These are phyloP conservation scores for Gaeumannomyces sp. DNA, from an alignment of 2,329 filamentous ascomycete species.

Conservation along the genomic window DNA sequence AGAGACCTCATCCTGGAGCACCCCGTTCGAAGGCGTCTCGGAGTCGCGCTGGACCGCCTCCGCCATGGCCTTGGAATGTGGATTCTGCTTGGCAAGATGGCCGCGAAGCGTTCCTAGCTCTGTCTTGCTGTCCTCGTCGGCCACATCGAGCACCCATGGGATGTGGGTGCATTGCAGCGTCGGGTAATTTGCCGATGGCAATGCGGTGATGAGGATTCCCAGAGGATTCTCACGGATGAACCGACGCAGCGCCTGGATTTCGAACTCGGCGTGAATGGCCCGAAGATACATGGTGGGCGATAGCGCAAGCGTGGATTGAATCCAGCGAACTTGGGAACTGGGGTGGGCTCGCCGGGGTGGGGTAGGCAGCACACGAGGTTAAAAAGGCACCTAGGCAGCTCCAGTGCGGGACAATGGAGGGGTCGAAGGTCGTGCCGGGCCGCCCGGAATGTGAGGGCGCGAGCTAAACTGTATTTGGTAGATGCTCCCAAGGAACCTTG, in stretches of 20 bases:
- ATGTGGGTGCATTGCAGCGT: constrained; percentile 53
- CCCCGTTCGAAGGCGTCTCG: constrained; percentile 8
- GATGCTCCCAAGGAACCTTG: no score
- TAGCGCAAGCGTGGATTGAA: no score
- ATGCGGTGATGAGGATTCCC: constrained; percentile 57
- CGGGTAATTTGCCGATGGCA: constrained; percentile 33
- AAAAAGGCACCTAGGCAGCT: no score
- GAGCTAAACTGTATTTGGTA: no score
- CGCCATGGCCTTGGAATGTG: constrained; percentile 56
- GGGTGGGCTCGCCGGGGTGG: no score
- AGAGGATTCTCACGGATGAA: constrained; percentile 56
- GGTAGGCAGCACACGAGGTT: no score
- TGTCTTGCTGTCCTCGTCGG: constrained; percentile 25
- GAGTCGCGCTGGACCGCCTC: constrained; percentile 27
- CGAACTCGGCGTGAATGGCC: constrained; percentile 43
- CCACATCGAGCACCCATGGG: constrained; percentile 48
- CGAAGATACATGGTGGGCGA: constrained; percentile 49
- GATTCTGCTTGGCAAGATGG: constrained; percentile 58
- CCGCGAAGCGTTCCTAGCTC: constrained; percentile 46
- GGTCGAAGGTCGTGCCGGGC: no score
- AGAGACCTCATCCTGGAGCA: constrained; percentile 48
- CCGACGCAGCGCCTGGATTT: constrained; percentile 41
- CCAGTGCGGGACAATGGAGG: no score
- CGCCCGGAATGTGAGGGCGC: no score
- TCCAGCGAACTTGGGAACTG: no score